These are phyloP conservation scores for Ampelocalamus luodianensis DNA, from an alignment of 176 grass and related monocot species.

Conservation along the genomic window DNA sequence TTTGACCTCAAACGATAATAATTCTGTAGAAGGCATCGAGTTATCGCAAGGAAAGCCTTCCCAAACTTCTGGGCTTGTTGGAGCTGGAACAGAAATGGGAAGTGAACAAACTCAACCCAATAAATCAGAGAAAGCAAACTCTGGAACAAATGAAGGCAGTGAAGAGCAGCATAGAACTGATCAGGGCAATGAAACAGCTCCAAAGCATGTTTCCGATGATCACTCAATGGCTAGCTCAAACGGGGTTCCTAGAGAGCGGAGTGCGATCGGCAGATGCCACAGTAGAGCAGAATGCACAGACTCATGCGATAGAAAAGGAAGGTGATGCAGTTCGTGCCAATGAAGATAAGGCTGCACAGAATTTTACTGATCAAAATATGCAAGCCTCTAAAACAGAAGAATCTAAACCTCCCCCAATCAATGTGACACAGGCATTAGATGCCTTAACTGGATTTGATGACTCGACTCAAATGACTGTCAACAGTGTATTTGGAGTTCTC, in stretches of 20 bases:
- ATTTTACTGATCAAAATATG: conserved; percentile 54
- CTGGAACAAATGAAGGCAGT: conserved; percentile 42
- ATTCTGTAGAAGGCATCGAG: conserved; percentile 42
- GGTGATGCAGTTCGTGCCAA: conserved; percentile 43
- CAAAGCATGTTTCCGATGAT: conserved; percentile 56
- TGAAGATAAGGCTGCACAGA: conserved; percentile 57
- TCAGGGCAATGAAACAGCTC: conserved; percentile 33
- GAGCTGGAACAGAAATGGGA: conserved; percentile 46
- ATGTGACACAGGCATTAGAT: conserved; percentile 81
- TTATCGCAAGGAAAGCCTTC: conserved; percentile 44
- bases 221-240: conserved; percentile 46
- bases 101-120: conserved; percentile 46
- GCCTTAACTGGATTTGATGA: conserved; percentile 98
- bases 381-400: conserved; percentile 62
- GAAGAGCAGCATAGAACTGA: conserved; percentile 39
- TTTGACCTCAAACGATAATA: conserved; percentile 47
- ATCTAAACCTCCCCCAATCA: conserved; percentile 58
- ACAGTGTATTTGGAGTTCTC: conserved; percentile 88
- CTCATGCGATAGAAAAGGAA: conserved; percentile 48
- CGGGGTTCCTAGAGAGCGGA: conserved; percentile 31
- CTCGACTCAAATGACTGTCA: conserved; percentile 96
- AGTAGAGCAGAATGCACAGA: conserved; percentile 46
- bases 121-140: conserved; percentile 51
- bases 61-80: conserved; percentile 52
- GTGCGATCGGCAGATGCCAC: conserved; percentile 44